A percentile compares a stretch with the other conserved stretches of the same genome.
Evolutionary conservation across 768 basidiomycete species (phyloP).

Genomic region (Serendipita sp.): DNA sequence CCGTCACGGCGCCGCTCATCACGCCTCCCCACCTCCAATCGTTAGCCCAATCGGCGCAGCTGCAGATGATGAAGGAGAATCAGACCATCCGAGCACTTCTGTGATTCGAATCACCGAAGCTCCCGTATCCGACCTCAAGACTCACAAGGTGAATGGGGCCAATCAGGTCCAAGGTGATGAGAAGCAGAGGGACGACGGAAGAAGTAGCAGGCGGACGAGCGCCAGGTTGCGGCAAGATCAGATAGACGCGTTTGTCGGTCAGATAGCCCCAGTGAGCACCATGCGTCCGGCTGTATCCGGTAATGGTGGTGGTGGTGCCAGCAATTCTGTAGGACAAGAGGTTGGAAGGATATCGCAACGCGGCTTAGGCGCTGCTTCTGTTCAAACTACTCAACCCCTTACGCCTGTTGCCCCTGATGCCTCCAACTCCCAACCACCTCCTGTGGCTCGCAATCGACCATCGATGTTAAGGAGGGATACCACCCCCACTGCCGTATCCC

Average conservation of each 20-base stretch:
- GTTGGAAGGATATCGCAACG: neutral
- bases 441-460: neutral
- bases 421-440: neutral
- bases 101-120: neutral
- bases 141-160: neutral
- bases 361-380: neutral
- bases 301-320: neutral
- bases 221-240: neutral
- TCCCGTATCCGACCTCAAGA: neutral
- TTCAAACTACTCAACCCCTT: neutral
- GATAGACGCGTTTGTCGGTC: neutral
- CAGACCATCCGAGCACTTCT: neutral
- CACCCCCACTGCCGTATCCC: neutral
- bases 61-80: neutral
- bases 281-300: neutral
- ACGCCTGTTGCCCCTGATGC: neutral
- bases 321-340: neutral
- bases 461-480: constrained; percentile 3
- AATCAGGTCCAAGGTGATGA: neutral
- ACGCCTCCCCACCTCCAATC: neutral
- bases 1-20: constrained; percentile 2
- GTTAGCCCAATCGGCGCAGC: neutral
- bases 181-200: neutral
- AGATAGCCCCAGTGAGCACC: neutral
- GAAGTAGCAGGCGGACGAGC: neutral